Conservation (phyloP, 2,329 filamentous ascomycete genomes). For the Aspergillus sp. region DNA sequence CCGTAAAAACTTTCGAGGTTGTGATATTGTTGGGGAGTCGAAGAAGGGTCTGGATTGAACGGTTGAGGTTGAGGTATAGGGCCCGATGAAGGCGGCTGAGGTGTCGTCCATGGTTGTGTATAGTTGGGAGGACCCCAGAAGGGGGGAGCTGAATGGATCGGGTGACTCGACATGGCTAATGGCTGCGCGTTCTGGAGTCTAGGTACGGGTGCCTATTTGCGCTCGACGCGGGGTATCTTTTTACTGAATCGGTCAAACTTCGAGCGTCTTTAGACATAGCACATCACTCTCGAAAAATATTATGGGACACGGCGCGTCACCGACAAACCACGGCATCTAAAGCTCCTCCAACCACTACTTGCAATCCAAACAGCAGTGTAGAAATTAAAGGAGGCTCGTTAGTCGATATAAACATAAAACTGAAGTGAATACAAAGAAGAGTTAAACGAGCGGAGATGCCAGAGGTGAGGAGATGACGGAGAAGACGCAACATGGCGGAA, state of each 20-base stretch:
- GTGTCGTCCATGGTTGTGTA: conserved; percentile 40
- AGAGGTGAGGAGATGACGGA: background rate
- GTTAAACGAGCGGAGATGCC: background rate
- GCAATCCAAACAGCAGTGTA: background rate
- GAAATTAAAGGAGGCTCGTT: background rate
- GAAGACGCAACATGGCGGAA: background rate
- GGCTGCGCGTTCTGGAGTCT: background rate
- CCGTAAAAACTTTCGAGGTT: conserved; percentile 27
- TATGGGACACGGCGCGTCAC: conserved; percentile 4
- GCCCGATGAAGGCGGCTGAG: conserved; percentile 23
- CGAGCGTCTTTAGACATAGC: conserved; percentile 16
- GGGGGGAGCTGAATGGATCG: conserved; percentile 40
- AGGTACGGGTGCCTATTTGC: background rate
- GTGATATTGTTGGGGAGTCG: conserved; percentile 22
- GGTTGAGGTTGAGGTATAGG: conserved; percentile 25
- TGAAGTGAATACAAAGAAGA: background rate
- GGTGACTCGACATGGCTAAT: conserved; percentile 47
- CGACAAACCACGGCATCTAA: background rate
- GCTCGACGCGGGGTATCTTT: conserved; percentile 8
- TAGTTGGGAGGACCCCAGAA: conserved; percentile 41
- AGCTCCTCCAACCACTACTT: background rate
- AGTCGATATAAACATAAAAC: background rate
- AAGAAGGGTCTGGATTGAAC: conserved; percentile 25
- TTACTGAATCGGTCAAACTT: conserved; percentile 4
- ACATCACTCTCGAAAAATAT: conserved; percentile 18